These are phyloP conservation scores for Phragmites australis DNA, from an alignment of 176 grass and related monocot species.

Conservation along the genomic window DNA sequence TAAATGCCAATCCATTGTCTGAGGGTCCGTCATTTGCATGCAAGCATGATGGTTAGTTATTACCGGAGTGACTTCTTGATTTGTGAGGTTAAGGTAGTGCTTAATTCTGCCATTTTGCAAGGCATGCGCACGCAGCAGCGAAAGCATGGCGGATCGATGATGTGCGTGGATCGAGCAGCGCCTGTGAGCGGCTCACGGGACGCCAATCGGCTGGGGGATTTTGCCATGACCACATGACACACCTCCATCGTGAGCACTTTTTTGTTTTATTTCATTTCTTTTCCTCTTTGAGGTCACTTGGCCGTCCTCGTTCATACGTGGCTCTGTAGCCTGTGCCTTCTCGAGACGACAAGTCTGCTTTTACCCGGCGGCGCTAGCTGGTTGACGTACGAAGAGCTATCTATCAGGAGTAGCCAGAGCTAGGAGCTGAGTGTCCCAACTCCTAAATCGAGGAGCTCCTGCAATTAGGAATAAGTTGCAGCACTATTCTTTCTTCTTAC, in stretches of 20 bases:
- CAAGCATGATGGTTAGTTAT: no score
- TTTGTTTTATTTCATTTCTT: neutral
- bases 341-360: neutral
- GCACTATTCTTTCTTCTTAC: no score
- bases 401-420: neutral
- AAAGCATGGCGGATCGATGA: neutral
- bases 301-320: neutral
- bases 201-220: constrained; percentile 8
- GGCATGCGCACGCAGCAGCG: neutral
- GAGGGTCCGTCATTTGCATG: neutral
- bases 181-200: constrained; percentile 64
- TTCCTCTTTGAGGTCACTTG: neutral
- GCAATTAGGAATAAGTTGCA: no score
- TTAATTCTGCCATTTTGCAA: constrained; percentile 17
- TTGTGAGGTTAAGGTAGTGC: no score
- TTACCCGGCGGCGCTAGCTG: neutral
- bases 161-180: neutral
- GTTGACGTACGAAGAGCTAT: neutral
- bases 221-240: constrained; percentile 42
- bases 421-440: neutral
- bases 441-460: no score
- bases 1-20: neutral
- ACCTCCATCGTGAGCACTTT: constrained; percentile 13
- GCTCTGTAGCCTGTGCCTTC: neutral
- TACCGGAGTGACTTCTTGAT: no score